These are phyloP conservation scores for Skeletonema tropicum DNA, from an alignment of 108 stramenopile genomes.

Conservation along the genomic window DNA sequence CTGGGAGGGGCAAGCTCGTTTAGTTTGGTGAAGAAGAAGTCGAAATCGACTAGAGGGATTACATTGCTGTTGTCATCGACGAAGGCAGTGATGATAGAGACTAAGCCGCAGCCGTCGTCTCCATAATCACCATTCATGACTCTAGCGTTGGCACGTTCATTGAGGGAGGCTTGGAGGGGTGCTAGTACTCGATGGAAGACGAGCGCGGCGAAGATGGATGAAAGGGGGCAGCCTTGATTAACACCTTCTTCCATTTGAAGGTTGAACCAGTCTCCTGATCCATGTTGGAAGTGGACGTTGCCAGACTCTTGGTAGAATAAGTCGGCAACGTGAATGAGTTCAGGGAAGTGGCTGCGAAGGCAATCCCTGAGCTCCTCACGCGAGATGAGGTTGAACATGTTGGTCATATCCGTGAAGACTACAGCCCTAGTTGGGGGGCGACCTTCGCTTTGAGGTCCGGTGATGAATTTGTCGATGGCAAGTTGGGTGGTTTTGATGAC, in stretches of 20 bases:
- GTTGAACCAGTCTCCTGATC: background rate
- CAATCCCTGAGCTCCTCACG: background rate
- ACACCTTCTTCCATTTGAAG: too few relatives aligned
- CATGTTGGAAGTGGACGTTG: constrained; percentile 10
- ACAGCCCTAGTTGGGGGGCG: too few relatives aligned
- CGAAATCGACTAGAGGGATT: constrained; percentile 13
- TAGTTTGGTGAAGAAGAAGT: background rate
- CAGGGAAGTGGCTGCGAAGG: constrained; percentile 9
- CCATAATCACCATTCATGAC: constrained; percentile 1
- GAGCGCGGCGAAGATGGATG: too few relatives aligned
- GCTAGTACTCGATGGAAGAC: too few relatives aligned
- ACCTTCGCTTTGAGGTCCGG: too few relatives aligned
- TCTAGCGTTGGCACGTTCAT: too few relatives aligned
- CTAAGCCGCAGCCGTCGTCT: constrained; percentile 13
- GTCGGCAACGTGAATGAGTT: constrained; percentile 11
- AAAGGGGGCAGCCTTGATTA: too few relatives aligned
- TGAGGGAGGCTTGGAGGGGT: too few relatives aligned
- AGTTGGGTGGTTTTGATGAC: too few relatives aligned
- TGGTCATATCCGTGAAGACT: too few relatives aligned
- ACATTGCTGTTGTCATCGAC: constrained; percentile 17
- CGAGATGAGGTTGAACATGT: constrained; percentile 22
- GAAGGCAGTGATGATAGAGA: constrained; percentile 18
- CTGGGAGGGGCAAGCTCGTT: too few relatives aligned
- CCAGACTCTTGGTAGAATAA: constrained; percentile 15
- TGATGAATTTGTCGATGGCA: too few relatives aligned